phyloP scores from a whole-genome alignment of 371 early-diverging fungal species.

The Dinochytrium kinnereticum region DNA sequence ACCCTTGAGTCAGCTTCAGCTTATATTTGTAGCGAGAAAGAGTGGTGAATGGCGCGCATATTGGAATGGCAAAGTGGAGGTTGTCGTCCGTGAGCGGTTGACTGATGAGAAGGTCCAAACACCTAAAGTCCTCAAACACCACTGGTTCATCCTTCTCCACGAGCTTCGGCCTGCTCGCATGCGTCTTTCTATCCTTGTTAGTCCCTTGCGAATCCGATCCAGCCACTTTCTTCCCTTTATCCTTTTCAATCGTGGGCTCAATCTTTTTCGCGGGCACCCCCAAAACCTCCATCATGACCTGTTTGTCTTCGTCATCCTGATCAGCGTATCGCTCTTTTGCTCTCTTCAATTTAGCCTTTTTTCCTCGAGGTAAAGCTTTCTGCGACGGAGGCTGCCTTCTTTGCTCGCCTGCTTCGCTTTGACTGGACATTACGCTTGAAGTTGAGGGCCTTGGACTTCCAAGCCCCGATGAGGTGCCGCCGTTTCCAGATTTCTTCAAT shows the following conservation, averaged over 20 bases:
- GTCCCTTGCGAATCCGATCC: slow-evolving; percentile 41
- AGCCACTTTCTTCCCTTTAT: slow-evolving; percentile 61
- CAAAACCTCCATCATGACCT: slow-evolving; percentile 80
- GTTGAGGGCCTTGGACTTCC: no score
- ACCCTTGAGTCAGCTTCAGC: slow-evolving; percentile 95
- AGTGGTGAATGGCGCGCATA: slow-evolving; percentile 93
- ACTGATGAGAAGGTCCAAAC: slow-evolving; percentile 80
- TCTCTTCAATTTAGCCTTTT: slow-evolving; percentile 86
- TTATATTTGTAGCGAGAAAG: slow-evolving; percentile 93
- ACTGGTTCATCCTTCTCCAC: slow-evolving; percentile 14
- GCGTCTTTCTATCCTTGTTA: background rate
- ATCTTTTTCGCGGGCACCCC: slow-evolving; percentile 76
- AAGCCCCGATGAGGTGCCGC: no score
- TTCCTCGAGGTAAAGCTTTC: slow-evolving; percentile 73
- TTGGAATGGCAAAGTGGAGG: slow-evolving; percentile 88
- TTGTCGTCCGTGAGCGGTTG: slow-evolving; percentile 81
- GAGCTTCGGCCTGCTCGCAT: background rate
- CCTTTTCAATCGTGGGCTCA: slow-evolving; percentile 71
- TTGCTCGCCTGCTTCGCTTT: background rate
- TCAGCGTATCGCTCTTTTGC: slow-evolving; percentile 91
- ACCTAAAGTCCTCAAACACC: slow-evolving; percentile 16
- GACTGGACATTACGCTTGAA: no score
- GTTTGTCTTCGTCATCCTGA: slow-evolving; percentile 92
- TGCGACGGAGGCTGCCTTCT: background rate
- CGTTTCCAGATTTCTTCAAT: slow-evolving; percentile 74